Evolutionary conservation across 176 grass and related monocot species (phyloP).

Genomic region (Carex cristatella): DNA sequence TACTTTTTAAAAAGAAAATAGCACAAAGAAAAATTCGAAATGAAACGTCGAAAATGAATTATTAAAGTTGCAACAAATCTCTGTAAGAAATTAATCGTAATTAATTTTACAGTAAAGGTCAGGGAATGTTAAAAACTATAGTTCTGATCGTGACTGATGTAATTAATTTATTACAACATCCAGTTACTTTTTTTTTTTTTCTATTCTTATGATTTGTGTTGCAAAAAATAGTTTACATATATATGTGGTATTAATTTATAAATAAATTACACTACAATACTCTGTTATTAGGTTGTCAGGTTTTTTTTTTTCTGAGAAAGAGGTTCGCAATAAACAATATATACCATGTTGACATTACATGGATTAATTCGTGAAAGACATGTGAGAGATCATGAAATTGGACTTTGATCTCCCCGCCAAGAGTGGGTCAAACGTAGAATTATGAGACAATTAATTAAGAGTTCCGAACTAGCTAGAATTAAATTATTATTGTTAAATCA

Average conservation of each 20-base stretch:
- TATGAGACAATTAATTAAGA: conserved; percentile 15
- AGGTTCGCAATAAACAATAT: not conserved
- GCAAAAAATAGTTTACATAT: too few relatives aligned
- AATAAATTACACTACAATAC: not conserved
- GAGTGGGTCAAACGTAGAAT: conserved; percentile 29
- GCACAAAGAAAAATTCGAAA: not conserved
- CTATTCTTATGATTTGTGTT: too few relatives aligned
- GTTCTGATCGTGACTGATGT: not conserved
- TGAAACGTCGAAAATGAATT: too few relatives aligned
- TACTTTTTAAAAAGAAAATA: not conserved
- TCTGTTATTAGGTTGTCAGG: not conserved
- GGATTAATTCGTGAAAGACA: conserved; percentile 5
- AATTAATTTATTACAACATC: not conserved
- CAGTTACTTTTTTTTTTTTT: too few relatives aligned
- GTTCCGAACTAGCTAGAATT: not conserved
- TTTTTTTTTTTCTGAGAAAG: not conserved
- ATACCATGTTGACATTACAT: not conserved
- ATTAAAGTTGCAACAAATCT: not conserved
- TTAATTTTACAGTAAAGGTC: not conserved
- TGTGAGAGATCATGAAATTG: conserved; percentile 12
- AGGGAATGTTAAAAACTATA: not conserved
- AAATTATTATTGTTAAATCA: not conserved
- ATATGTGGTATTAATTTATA: not conserved
- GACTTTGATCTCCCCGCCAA: conserved; percentile 11
- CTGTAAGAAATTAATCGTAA: not conserved